Base-by-base conservation (phyloP, 352 stramenopile genomes). In the Phytophthora uliginosa region DNA sequence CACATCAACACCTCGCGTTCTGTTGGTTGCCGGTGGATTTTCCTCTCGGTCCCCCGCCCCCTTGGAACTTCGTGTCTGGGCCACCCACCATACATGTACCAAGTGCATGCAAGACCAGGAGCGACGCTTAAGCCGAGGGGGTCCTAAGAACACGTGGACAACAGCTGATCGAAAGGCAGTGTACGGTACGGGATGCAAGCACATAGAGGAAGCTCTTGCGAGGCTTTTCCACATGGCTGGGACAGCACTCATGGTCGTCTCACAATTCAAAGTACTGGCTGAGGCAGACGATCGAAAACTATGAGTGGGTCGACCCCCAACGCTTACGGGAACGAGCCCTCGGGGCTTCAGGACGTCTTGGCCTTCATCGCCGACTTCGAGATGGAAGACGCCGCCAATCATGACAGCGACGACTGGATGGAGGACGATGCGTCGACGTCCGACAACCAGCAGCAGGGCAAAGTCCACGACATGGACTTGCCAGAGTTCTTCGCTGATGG, bases 291-390 rank as follows among this genome's bases (percentile, higher is more conserved):
- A 20, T 15, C n/a, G 34, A 50, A 24, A 67, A 42, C 7, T 12
- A 77, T 74, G 70, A 77, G 59, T 20, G 70, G 54, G 24, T 53
- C 74, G 3, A 74, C 70, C 9, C 70, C 65, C 4, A 73, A 26
- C 8, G 38, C 47, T 15, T 40, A 61, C 24, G 65, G 65, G n/a
- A 59, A 57, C 13, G 66, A 78, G 3, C 40, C 58, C 15, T 56
- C 50, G 42, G 71, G 66, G 3, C 61, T 78, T 28, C 66, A 75
- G 64, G 71, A 78, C 52, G 71, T 78, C 1, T 34, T 78, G n/a
- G 71, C 66, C 10, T 78, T 78, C 40, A 75, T 78, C 50, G 61
- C 60, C 13, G 71, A 78, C 66, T 78, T 78, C 10, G 66, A 78
- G 45, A 68, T 78, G 71, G 71, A 75, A 34, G 66, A 72, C 33